Evolutionary conservation across 306 rosid species (phyloP).

Genomic region (Argentina anserina): DNA sequence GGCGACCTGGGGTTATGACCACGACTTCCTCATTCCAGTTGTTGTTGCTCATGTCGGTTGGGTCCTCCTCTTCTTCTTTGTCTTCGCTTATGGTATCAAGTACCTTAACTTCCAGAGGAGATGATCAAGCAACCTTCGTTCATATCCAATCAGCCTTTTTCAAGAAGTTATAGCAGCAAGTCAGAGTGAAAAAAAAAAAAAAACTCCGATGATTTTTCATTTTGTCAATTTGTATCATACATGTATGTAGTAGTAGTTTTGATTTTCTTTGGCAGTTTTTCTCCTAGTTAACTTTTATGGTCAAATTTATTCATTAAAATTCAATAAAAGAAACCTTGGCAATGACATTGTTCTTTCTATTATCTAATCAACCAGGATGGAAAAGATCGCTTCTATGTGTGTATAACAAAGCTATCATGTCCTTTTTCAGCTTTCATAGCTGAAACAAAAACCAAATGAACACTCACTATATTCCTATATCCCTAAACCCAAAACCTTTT

Average conservation of each 20-base stretch:
- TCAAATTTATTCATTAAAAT: background rate
- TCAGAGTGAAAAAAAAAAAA: background rate
- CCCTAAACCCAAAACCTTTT: too few relatives aligned
- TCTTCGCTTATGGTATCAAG: constrained; percentile 36
- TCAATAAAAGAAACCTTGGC: background rate
- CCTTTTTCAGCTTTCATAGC: too few relatives aligned
- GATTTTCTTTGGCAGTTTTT: background rate
- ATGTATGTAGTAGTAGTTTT: background rate
- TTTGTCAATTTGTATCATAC: background rate
- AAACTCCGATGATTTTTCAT: background rate
- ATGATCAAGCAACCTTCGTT: background rate
- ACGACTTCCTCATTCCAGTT: constrained; percentile 28
- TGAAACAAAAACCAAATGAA: background rate
- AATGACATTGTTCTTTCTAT: background rate
- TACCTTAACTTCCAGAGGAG: constrained; percentile 34
- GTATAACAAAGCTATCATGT: too few relatives aligned
- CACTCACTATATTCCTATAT: too few relatives aligned
- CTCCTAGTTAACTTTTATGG: background rate
- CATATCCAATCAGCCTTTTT: background rate
- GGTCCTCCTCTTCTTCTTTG: constrained; percentile 33
- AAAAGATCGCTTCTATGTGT: background rate
- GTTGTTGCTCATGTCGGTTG: constrained; percentile 32
- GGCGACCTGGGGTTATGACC: constrained; percentile 26
- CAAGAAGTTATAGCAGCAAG: background rate
- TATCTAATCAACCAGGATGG: background rate